phyloP scores from a whole-genome alignment of 257 asterid genomes.

The Nicotiana otophora region DNA sequence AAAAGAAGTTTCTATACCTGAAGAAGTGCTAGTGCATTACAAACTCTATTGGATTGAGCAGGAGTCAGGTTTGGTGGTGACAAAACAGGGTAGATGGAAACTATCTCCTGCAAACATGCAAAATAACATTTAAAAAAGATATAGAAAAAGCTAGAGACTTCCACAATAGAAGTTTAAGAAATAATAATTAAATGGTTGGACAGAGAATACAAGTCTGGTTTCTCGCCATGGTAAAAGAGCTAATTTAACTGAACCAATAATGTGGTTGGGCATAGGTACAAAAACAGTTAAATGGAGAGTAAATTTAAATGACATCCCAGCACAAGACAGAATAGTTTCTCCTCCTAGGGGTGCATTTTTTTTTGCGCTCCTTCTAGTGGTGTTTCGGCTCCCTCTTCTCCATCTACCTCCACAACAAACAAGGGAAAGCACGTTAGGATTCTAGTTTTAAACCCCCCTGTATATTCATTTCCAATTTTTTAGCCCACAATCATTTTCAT shows the following conservation, averaged over 20 bases:
- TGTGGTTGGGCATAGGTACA: not conserved
- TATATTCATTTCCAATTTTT: not conserved
- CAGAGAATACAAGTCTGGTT: not conserved
- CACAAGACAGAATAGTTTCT: not conserved
- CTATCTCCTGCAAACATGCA: conserved; percentile 27
- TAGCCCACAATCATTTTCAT: not conserved
- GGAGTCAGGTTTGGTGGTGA: conserved; percentile 27
- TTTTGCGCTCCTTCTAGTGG: not conserved
- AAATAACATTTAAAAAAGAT: not conserved
- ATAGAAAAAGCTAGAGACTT: conserved; percentile 11
- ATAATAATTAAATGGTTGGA: not conserved
- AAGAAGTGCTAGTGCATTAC: conserved; percentile 37
- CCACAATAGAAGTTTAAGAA: not conserved
- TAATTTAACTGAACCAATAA: not conserved
- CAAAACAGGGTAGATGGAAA: conserved; percentile 26
- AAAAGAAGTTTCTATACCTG: conserved; percentile 26
- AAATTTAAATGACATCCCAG: not conserved
- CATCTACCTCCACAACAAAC: not conserved
- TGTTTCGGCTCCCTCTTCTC: not conserved
- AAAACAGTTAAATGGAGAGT: not conserved
- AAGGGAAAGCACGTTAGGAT: not conserved
- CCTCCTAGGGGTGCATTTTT: not conserved
- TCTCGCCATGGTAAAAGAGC: not conserved
- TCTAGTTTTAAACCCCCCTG: not conserved
- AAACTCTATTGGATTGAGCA: conserved; percentile 30